A percentile compares a stretch with the other conserved stretches of the same genome.
phyloP scores from a whole-genome alignment of 2,329 filamentous ascomycete genomes.

The Colletotrichum endophyticum region DNA sequence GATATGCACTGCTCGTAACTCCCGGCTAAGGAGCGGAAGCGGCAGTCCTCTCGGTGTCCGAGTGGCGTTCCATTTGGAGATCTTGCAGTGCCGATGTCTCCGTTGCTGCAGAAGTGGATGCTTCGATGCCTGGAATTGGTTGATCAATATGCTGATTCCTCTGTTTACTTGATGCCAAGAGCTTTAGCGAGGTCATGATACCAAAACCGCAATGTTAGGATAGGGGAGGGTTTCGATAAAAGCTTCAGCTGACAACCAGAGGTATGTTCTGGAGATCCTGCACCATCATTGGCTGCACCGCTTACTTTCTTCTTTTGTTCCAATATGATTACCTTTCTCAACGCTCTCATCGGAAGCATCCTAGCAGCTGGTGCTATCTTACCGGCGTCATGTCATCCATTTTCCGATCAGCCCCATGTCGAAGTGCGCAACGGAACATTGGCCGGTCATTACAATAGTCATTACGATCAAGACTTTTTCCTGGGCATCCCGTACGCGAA shows the following conservation, averaged over 20 bases:
- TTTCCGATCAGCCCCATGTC: neutral
- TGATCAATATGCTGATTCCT: neutral
- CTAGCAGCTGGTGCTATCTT: neutral
- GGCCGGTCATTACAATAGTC: neutral
- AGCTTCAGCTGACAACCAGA: neutral
- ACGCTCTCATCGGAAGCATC: neutral
- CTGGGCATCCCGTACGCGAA: conserved; percentile 54
- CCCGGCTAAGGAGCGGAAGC: neutral
- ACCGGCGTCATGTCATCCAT: neutral
- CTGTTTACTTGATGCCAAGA: neutral
- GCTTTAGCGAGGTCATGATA: neutral
- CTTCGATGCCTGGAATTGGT: neutral
- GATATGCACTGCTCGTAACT: neutral
- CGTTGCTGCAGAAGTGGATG: neutral
- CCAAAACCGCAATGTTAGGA: neutral
- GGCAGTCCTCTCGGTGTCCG: neutral
- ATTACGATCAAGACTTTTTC: conserved; percentile 41
- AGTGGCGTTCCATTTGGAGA: neutral
- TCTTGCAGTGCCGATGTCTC: neutral
- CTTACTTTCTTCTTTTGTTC: neutral
- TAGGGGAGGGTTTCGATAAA: neutral
- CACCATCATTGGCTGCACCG: neutral
- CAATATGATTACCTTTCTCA: neutral
- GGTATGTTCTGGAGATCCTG: neutral
- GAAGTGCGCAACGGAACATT: neutral